Percentiles rank a stretch among this genome's conserved stretches.
Evolutionary conservation across 1,139 yeast species (phyloP).

Genomic region (Lizanozyma gosingica): DNA sequence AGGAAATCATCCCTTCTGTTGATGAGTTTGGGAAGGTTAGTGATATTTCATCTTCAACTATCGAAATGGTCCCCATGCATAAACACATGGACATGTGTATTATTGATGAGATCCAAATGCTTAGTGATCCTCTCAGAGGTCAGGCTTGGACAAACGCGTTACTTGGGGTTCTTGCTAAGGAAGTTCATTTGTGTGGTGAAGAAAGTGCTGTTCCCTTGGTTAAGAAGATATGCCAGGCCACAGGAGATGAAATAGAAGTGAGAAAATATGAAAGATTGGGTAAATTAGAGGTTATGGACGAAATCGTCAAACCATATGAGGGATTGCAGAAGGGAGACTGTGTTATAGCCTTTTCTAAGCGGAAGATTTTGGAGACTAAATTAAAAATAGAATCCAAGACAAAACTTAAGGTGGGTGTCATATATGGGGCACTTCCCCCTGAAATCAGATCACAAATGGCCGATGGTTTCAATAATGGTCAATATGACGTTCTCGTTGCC

Average conservation of each 20-base stretch:
- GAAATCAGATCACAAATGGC: constrained; percentile 90
- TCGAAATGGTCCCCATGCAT: constrained; percentile 78
- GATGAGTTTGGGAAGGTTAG: constrained; percentile 67
- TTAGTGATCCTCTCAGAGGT: constrained; percentile 71
- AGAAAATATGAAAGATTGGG: constrained; percentile 71
- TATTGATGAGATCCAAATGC: constrained; percentile 95
- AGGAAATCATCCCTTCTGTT: constrained; percentile 67
- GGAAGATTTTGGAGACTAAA: constrained; percentile 56
- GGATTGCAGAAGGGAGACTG: constrained; percentile 71
- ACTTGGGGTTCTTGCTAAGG: constrained; percentile 78
- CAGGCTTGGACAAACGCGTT: constrained; percentile 94
- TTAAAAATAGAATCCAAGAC: constrained; percentile 56
- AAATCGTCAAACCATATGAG: constrained; percentile 19
- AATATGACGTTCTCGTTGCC: constrained; percentile 75
- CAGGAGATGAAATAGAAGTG: constrained; percentile 74
- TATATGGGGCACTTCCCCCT: constrained; percentile 94
- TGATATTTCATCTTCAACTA: constrained; percentile 75
- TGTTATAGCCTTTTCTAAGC: constrained; percentile 77
- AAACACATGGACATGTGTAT: constrained; percentile 77
- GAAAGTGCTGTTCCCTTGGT: constrained; percentile 68
- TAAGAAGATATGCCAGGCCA: constrained; percentile 43
- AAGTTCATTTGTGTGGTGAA: constrained; percentile 91
- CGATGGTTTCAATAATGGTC: constrained; percentile 61
- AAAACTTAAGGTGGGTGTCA: constrained; percentile 68
- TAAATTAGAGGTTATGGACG: constrained; percentile 47